phyloP scores from a whole-genome alignment of 2,329 filamentous ascomycete species.

The Plectosphaerella sp. region DNA sequence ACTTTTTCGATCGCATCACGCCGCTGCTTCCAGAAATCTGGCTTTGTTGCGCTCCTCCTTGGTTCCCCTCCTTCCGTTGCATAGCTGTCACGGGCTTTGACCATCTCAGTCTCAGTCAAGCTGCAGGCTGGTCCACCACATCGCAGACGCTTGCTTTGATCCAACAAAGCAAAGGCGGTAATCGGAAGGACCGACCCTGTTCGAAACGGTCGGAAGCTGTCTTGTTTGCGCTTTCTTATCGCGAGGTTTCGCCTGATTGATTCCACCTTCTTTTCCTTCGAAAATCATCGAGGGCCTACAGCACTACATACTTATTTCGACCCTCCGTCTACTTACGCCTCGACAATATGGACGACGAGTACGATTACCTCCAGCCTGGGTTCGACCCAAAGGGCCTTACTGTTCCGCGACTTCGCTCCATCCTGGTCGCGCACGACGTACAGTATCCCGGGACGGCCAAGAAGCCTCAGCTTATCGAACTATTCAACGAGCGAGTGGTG shows the following conservation, averaged over 20 bases:
- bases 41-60: background rate
- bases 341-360: slow-evolving; percentile 37
- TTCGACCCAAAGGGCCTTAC: slow-evolving; percentile 84
- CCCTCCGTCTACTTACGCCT: background rate
- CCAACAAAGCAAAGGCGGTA: too few relatives aligned
- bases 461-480: slow-evolving; percentile 79
- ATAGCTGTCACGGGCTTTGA: background rate
- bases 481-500: slow-evolving; percentile 75
- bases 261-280: background rate
- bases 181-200: too few relatives aligned
- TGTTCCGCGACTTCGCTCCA: slow-evolving; percentile 82
- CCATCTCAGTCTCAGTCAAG: background rate
- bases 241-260: background rate
- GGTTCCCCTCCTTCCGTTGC: background rate
- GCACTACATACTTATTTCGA: slow-evolving; percentile 4
- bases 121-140: too few relatives aligned
- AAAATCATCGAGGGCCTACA: too few relatives aligned
- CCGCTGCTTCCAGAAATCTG: background rate
- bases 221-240: too few relatives aligned
- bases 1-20: background rate
- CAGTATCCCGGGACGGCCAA: slow-evolving; percentile 85
- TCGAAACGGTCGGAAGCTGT: too few relatives aligned
- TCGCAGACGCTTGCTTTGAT: too few relatives aligned
- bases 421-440: slow-evolving; percentile 85
- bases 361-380: slow-evolving; percentile 79